Evolutionary conservation across 495 filamentous ascomycete species (phyloP).

Genomic region (Hyaloscypha variabilis): DNA sequence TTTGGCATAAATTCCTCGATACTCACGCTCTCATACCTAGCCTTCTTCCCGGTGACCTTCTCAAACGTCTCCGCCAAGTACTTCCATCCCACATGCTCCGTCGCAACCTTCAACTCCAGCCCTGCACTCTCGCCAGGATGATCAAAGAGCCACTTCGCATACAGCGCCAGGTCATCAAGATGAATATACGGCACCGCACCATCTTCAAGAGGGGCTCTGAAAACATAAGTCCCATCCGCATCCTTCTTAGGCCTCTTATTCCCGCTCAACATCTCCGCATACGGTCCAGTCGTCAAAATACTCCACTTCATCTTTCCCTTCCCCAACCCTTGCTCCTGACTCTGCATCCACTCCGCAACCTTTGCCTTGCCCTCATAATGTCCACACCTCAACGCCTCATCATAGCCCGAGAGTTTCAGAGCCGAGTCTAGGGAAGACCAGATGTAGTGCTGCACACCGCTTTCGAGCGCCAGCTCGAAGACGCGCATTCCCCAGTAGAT

Average conservation of each 20-base stretch:
- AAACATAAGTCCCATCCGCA: constrained; percentile 14
- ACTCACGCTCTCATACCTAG: background rate
- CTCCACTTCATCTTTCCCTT: constrained; percentile 34
- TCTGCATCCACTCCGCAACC: background rate
- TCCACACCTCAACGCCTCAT: background rate
- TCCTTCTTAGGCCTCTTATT: constrained; percentile 16
- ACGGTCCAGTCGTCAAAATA: constrained; percentile 34
- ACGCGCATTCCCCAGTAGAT: background rate
- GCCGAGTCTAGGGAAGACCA: background rate
- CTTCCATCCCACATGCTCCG: constrained; percentile 32
- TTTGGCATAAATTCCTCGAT: background rate
- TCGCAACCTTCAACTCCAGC: constrained; percentile 40
- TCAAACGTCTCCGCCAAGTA: constrained; percentile 39
- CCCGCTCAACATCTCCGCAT: constrained; percentile 23
- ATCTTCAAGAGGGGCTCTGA: constrained; percentile 27
- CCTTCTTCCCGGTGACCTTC: constrained; percentile 25
- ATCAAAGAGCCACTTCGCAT: constrained; percentile 31
- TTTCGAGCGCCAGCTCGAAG: background rate
- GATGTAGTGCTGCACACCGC: background rate
- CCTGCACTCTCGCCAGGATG: constrained; percentile 22
- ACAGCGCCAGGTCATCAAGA: constrained; percentile 31
- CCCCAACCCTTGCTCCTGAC: background rate
- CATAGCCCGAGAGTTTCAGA: background rate
- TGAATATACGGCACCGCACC: constrained; percentile 31
- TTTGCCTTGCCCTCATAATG: background rate